Evolutionary conservation across 2,329 filamentous ascomycete genomes (phyloP).

Genomic region (Didymella arachidicola): DNA sequence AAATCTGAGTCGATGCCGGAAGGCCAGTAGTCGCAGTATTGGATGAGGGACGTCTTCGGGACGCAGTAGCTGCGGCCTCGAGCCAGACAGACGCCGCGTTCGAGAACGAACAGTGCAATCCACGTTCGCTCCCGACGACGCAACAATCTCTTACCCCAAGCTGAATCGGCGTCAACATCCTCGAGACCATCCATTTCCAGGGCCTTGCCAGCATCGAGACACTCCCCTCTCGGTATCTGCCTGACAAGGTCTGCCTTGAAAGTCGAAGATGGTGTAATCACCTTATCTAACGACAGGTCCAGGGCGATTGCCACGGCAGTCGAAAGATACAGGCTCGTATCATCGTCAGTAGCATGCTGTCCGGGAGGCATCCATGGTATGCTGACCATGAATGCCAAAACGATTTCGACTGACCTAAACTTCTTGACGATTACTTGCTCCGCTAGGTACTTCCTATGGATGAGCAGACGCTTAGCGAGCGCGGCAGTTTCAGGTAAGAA

Average conservation of each 20-base stretch:
- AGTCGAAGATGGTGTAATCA: conserved; percentile 65
- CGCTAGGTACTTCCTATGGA: conserved; percentile 69
- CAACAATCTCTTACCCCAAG: conserved; percentile 67
- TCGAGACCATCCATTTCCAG: conserved; percentile 73
- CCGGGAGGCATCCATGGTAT: conserved; percentile 78
- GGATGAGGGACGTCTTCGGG: conserved; percentile 70
- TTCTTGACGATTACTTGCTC: conserved; percentile 68
- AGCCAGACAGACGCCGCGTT: conserved; percentile 75
- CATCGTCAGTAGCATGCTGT: conserved; percentile 72
- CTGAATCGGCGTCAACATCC: conserved; percentile 67
- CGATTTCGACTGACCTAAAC: conserved; percentile 75
- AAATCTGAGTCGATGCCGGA: conserved; percentile 67
- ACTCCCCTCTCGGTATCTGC: conserved; percentile 69
- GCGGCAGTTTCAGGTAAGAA: conserved; percentile 71
- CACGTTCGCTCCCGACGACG: conserved; percentile 73
- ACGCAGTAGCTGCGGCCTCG: conserved; percentile 73
- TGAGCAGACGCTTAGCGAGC: conserved; percentile 69
- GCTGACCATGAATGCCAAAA: conserved; percentile 77
- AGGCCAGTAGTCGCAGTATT: conserved; percentile 75
- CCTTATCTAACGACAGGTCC: conserved; percentile 74
- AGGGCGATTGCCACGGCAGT: conserved; percentile 74
- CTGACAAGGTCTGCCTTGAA: conserved; percentile 56
- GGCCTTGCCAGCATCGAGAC: conserved; percentile 71
- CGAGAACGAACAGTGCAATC: conserved; percentile 75
- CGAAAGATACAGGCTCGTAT: conserved; percentile 74